These are phyloP conservation scores for Sphaerostilbella broomeana DNA, from an alignment of 2,329 filamentous ascomycete species.

Conservation along the genomic window DNA sequence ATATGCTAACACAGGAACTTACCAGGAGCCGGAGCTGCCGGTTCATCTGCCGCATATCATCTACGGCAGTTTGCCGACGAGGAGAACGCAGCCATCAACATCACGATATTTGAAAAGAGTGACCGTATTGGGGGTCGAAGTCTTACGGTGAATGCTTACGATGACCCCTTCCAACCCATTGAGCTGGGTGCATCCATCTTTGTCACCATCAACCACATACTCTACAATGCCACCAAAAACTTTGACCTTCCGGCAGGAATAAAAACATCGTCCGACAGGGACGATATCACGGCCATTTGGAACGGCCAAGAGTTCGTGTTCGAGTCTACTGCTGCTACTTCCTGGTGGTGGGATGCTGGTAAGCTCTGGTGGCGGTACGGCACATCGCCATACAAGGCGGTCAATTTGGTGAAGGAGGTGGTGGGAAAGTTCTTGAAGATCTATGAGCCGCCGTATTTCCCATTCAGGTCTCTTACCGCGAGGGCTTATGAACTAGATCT, in stretches of 20 bases:
- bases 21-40: slow-evolving; percentile 79
- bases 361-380: slow-evolving; percentile 86
- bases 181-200: slow-evolving; percentile 93
- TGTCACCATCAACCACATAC: slow-evolving; percentile 74
- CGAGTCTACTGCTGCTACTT: slow-evolving; percentile 49
- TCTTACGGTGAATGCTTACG: slow-evolving; percentile 74
- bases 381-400: slow-evolving; percentile 64
- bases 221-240: slow-evolving; percentile 63
- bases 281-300: slow-evolving; percentile 69
- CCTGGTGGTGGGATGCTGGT: slow-evolving; percentile 71
- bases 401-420: slow-evolving; percentile 63
- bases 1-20: neutral
- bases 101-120: slow-evolving; percentile 82
- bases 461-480: slow-evolving; percentile 69
- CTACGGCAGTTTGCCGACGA: slow-evolving; percentile 63
- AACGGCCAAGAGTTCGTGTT: slow-evolving; percentile 72
- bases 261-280: slow-evolving; percentile 39
- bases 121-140: slow-evolving; percentile 76
- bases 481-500: slow-evolving; percentile 63
- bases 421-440: slow-evolving; percentile 69
- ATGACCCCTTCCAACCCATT: slow-evolving; percentile 59
- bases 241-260: slow-evolving; percentile 61
- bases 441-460: slow-evolving; percentile 77
- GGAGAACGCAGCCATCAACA: slow-evolving; percentile 57
- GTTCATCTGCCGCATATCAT: slow-evolving; percentile 80